phyloP scores from a whole-genome alignment of 495 filamentous ascomycete species.

The Rostrohypoxylon terebratum region DNA sequence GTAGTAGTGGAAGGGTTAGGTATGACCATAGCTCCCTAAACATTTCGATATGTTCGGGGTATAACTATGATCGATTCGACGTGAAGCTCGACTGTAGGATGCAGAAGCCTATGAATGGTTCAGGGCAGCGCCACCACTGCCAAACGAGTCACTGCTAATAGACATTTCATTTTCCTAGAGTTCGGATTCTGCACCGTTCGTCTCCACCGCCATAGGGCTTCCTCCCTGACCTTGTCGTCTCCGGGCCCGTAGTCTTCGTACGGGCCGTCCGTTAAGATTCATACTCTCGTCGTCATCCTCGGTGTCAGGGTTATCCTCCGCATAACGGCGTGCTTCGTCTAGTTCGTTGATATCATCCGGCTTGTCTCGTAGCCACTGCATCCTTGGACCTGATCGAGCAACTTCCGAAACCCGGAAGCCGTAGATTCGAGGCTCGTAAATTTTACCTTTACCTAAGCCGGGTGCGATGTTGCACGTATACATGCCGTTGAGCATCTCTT shows the following conservation, averaged over 20 bases:
- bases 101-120: not conserved
- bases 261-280: constrained; percentile 53
- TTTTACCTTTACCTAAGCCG: constrained; percentile 81
- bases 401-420: constrained; percentile 93
- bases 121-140: constrained; percentile 13
- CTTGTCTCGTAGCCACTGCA: constrained; percentile 93
- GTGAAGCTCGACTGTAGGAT: not conserved
- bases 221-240: constrained; percentile 56
- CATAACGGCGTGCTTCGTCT: constrained; percentile 77
- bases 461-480: constrained; percentile 85
- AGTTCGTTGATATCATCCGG: constrained; percentile 82
- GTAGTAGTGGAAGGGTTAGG: constrained; percentile 17
- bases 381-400: constrained; percentile 86
- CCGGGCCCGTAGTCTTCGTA: constrained; percentile 53
- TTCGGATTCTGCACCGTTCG: constrained; percentile 63
- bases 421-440: constrained; percentile 97
- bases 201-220: constrained; percentile 65
- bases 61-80: not conserved
- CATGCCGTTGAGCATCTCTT: constrained; percentile 82
- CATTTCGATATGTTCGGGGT: not conserved
- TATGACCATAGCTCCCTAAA: constrained; percentile 5
- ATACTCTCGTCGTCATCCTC: constrained; percentile 62
- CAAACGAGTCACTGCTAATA: not conserved
- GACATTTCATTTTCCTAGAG: constrained; percentile 46
- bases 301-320: constrained; percentile 59